phyloP scores from a whole-genome alignment of 208 protist genomes.

The Acanthamoeba royreba region DNA sequence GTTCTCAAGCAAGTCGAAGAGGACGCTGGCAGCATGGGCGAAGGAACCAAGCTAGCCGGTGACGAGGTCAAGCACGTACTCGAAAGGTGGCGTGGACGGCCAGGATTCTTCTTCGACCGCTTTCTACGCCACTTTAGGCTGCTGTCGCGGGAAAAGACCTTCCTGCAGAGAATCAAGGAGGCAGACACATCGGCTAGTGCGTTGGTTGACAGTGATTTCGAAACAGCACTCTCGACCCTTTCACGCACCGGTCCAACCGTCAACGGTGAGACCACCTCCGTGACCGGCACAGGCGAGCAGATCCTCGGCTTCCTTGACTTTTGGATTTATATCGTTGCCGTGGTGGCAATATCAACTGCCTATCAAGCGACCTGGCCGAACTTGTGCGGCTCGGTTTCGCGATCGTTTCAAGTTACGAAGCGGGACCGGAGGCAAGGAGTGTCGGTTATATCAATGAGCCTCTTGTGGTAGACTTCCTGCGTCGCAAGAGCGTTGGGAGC shows the following conservation, averaged over 20 bases:
- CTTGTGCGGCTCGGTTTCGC: not conserved
- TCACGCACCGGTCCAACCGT: not conserved
- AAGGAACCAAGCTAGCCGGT: not conserved
- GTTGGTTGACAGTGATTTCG: not conserved
- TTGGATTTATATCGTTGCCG: not conserved
- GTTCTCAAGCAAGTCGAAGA: not conserved
- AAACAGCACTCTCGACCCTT: not conserved
- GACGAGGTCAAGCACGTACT: not conserved
- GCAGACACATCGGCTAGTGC: not conserved
- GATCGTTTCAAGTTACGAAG: not conserved
- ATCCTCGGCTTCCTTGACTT: not conserved
- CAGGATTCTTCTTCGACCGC: constrained; percentile 23
- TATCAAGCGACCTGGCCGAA: not conserved
- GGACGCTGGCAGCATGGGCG: not conserved
- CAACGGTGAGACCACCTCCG: not conserved
- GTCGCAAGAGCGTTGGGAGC: not conserved
- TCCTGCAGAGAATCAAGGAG: not conserved
- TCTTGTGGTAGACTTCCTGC: not conserved
- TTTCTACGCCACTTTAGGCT: not conserved
- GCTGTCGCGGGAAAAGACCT: not conserved
- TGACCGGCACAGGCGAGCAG: not conserved
- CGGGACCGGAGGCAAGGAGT: not conserved
- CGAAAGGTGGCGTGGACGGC: not conserved
- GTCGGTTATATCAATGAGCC: not conserved
- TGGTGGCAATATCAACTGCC: constrained; percentile 15